These are phyloP conservation scores for Trichoderma atroviride DNA, from an alignment of 2,329 filamentous ascomycete species.

Conservation along the genomic window DNA sequence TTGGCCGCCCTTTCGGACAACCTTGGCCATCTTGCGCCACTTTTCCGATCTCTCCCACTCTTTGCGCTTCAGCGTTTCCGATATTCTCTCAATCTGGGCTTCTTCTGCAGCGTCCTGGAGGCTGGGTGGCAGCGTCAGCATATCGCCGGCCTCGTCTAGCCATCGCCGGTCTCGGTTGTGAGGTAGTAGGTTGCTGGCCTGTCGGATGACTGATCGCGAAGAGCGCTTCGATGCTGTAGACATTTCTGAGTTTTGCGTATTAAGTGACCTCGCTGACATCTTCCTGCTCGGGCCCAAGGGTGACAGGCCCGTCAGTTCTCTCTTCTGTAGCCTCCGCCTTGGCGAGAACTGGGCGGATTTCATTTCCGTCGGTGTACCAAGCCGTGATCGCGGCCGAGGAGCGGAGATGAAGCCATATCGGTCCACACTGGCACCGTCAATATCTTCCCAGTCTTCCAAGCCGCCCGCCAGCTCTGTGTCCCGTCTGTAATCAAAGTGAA, in stretches of 20 bases:
- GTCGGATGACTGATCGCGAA: constrained; percentile 57
- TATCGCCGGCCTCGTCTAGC: constrained; percentile 68
- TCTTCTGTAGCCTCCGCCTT: constrained; percentile 48
- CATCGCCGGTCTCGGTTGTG: constrained; percentile 63
- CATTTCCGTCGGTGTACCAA: constrained; percentile 46
- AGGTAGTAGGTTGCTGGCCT: constrained; percentile 61
- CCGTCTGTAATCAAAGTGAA: constrained; percentile 44
- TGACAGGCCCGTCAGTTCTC: constrained; percentile 41
- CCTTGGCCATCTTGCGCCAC: constrained; percentile 67
- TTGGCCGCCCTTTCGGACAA: constrained; percentile 53
- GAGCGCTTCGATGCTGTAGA: constrained; percentile 57
- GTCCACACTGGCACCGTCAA: constrained; percentile 64
- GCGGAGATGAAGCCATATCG: constrained; percentile 68
- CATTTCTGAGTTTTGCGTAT: constrained; percentile 58
- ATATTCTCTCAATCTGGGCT: constrained; percentile 53
- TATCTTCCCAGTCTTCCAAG: constrained; percentile 68
- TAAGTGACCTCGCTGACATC: constrained; percentile 59
- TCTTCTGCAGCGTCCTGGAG: constrained; percentile 60
- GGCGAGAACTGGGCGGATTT: constrained; percentile 49
- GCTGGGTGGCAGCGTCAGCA: constrained; percentile 63
- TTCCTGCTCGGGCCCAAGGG: constrained; percentile 55
- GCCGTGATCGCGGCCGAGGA: constrained; percentile 49
- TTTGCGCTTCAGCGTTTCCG: constrained; percentile 62
- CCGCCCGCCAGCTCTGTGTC: constrained; percentile 58
- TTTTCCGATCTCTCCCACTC: constrained; percentile 67